Evolutionary conservation across 805 yeast species (phyloP).

Genomic region (Metschnikowia drakensbergensis): DNA sequence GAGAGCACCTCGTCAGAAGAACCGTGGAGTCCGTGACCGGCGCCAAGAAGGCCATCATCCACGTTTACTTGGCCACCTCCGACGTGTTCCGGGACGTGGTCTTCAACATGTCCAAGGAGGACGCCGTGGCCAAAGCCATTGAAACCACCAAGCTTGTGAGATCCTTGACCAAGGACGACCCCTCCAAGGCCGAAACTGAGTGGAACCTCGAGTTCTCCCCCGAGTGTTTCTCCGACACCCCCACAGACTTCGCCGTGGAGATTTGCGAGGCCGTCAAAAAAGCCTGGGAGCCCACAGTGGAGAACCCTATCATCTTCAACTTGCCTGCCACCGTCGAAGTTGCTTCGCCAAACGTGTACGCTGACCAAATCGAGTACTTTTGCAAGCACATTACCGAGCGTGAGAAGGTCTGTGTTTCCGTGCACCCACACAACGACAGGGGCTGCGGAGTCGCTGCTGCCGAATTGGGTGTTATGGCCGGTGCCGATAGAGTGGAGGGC

Average conservation of each 20-base stretch:
- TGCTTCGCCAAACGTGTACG: conserved; percentile 70
- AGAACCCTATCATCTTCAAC: conserved; percentile 71
- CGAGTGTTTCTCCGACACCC: conserved; percentile 73
- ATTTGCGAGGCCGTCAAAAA: conserved; percentile 76
- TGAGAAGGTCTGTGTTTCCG: conserved; percentile 65
- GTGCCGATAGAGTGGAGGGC: conserved; percentile 83
- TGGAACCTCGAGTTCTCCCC: conserved; percentile 79
- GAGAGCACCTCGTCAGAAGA: conserved; percentile 69
- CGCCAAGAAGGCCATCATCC: conserved; percentile 68
- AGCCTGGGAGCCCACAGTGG: conserved; percentile 77
- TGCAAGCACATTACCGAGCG: conserved; percentile 64
- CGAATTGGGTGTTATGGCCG: conserved; percentile 73
- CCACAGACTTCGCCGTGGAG: conserved; percentile 67
- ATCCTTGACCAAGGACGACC: conserved; percentile 72
- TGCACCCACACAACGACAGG: conserved; percentile 76
- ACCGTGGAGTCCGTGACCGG: conserved; percentile 72
- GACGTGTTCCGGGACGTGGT: conserved; percentile 74
- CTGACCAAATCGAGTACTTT: conserved; percentile 78
- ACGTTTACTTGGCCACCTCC: conserved; percentile 72
- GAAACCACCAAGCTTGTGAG: conserved; percentile 66
- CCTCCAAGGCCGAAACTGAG: conserved; percentile 54
- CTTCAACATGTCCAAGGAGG: conserved; percentile 65
- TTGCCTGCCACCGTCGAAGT: conserved; percentile 81
- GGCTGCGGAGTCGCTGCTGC: conserved; percentile 85
- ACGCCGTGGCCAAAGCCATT: conserved; percentile 64